Evolutionary conservation across 2,329 filamentous ascomycete species (phyloP), one percentile per base, ranked within the genome.

Genomic region (Fusarium succisae): DNA sequence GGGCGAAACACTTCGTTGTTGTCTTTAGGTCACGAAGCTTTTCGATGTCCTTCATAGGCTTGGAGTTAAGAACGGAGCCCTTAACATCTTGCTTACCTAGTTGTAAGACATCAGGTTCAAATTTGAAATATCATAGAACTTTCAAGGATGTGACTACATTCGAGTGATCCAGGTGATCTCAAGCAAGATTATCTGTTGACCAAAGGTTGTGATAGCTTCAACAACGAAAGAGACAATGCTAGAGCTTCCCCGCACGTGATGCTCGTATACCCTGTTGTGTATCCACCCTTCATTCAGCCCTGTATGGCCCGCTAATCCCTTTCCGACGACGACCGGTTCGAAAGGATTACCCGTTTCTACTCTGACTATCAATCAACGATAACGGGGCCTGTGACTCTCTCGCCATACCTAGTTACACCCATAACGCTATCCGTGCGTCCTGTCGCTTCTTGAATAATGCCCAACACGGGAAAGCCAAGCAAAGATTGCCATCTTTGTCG

Each of bases 401-500:
- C 24, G 20, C 56, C 24, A 26, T 53, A 53, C 32, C 32, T 53
- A 53, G n/a, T 22, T 37, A 53, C 32, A 53, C 5, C 45, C 32
- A 20, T 59, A 51, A n/a, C 51, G 50, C 20, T 38, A 51, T 54
- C 44, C 39, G 18, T 53, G 26, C 39, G 22, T 56, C 56, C 44
- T 64, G 48, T 50, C 37, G 41, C 38, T 55, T 56, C 47, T 45
- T 51, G 17, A 24, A 58, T 26, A 58, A 84, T 84, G 83, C 83
- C 83, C 38, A 84, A 84, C 75, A 84, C 79, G 30, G 83, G 83
- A 38, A 81, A 79, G 68, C 83, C 83, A 26, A 84, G 83, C 70
- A 79, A 79, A 53, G 83, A 84, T 74, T 84, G 83, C 63, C 82
- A 84, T 57, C 79, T 84, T 44, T 84, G 83, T 69, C 82, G 83